A percentile compares a stretch with the other conserved stretches of the same genome.
Conservation (phyloP, 306 rosid genomes). For the Cucumis melo region DNA sequence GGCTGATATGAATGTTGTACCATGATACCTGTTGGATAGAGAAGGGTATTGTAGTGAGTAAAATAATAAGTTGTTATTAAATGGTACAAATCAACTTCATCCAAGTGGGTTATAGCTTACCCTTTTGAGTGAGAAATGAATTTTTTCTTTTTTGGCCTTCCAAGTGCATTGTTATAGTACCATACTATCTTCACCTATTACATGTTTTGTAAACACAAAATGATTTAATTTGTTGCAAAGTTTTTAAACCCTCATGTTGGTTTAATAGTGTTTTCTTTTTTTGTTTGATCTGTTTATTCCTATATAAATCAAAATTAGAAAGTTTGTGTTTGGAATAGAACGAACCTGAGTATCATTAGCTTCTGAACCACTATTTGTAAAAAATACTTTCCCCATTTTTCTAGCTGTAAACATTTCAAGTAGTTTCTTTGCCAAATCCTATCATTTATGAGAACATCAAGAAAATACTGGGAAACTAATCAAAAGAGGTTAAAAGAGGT, state of each 20-base stretch:
- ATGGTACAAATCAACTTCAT: not conserved
- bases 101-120: slow-evolving; percentile 31
- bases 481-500: not conserved
- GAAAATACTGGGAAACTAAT: not conserved
- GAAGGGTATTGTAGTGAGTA: slow-evolving; percentile 8
- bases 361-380: slow-evolving; percentile 88
- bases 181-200: slow-evolving; percentile 85
- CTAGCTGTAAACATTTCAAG: slow-evolving; percentile 57
- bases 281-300: too few relatives aligned
- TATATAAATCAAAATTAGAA: too few relatives aligned
- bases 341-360: slow-evolving; percentile 96
- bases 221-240: not conserved
- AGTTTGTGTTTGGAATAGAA: not conserved
- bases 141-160: slow-evolving; percentile 81
- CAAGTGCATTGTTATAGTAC: slow-evolving; percentile 92
- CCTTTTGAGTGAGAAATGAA: slow-evolving; percentile 76
- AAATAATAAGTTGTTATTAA: slow-evolving; percentile 8
- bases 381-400: slow-evolving; percentile 85
- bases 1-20: slow-evolving; percentile 82
- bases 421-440: slow-evolving; percentile 88
- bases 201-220: not conserved
- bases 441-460: not conserved
- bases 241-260: too few relatives aligned
- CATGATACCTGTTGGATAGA: slow-evolving; percentile 62
- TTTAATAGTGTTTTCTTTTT: too few relatives aligned